Evolutionary conservation across 1,284 basidiomycete genomes (phyloP).

Genomic region (Cryptococcus sp.): DNA sequence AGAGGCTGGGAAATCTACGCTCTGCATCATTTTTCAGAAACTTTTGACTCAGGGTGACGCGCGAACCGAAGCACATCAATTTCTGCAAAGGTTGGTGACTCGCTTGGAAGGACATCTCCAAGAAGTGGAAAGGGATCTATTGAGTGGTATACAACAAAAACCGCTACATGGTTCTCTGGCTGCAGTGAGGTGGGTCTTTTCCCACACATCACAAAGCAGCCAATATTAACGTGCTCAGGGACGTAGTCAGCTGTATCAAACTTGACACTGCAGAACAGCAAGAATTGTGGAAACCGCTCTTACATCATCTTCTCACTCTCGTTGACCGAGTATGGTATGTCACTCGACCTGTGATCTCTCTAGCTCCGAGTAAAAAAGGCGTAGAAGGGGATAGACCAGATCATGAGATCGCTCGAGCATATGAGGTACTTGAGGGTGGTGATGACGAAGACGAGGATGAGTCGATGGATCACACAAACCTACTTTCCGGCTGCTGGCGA

Average conservation of each 20-base stretch:
- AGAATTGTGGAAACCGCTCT: conserved; percentile 16
- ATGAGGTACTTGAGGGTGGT: conserved; percentile 32
- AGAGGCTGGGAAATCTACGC: conserved; percentile 40
- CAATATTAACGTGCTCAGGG: conserved; percentile 12
- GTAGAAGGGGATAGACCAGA: conserved; percentile 21
- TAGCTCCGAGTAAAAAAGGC: conserved; percentile 15
- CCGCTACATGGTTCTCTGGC: conserved; percentile 42
- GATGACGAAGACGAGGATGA: conserved; percentile 26
- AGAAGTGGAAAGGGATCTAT: conserved; percentile 28
- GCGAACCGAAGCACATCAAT: conserved; percentile 9
- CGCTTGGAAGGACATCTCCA: conserved; percentile 27
- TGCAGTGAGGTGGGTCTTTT: conserved; percentile 29
- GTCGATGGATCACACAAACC: conserved; percentile 31
- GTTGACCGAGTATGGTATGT: conserved; percentile 37
- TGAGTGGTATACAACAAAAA: conserved; percentile 26
- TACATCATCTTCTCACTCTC: conserved; percentile 21
- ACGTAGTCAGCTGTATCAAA: conserved; percentile 24
- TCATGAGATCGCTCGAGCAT: conserved; percentile 46
- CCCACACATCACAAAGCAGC: neutral
- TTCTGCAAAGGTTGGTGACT: conserved; percentile 21
- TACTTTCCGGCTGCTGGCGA: conserved; percentile 45
- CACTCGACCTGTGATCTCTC: conserved; percentile 38
- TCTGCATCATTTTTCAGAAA: conserved; percentile 37
- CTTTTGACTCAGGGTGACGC: conserved; percentile 2
- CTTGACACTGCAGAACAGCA: conserved; percentile 9